Conservation (phyloP, 306 rosid species). For the Echinosophora koreensis region DNA sequence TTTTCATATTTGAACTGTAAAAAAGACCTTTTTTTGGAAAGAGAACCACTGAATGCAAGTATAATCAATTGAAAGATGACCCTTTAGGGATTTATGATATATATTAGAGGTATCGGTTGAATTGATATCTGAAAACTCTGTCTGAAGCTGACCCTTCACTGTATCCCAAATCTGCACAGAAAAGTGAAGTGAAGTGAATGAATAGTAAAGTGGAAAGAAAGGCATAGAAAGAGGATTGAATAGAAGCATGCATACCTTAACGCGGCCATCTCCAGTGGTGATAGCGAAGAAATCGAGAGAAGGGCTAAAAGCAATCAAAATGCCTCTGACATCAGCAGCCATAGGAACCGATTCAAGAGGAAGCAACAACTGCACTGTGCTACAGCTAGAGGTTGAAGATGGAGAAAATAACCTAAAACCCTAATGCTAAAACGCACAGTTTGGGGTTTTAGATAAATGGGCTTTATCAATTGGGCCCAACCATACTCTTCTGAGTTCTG, state of each 20-base stretch:
- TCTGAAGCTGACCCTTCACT: conserved; percentile 81
- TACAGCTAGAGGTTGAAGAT: too few species aligned
- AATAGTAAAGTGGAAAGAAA: not conserved
- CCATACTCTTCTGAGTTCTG: too few species aligned
- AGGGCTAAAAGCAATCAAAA: conserved; percentile 84
- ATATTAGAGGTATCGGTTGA: conserved; percentile 58
- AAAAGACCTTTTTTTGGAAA: conserved; percentile 70
- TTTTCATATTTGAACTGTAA: not conserved
- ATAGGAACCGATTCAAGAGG: too few species aligned
- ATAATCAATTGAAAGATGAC: conserved; percentile 94
- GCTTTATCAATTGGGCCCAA: too few species aligned
- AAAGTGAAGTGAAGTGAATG: not conserved
- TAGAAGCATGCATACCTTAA: conserved; percentile 60
- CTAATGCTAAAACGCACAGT: too few species aligned
- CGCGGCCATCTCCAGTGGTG: conserved; percentile 89
- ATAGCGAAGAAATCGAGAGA: conserved; percentile 79
- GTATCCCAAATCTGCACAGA: conserved; percentile 84
- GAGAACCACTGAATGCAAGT: conserved; percentile 95
- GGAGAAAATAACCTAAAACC: too few species aligned
- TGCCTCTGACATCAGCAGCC: conserved; percentile 64
- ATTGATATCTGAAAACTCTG: conserved; percentile 81
- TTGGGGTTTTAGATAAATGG: too few species aligned
- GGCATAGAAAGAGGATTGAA: too few species aligned
- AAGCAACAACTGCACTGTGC: too few species aligned
- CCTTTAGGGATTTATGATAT: conserved; percentile 60